These are phyloP conservation scores for Fusarium torulosum DNA, from an alignment of 2,329 filamentous ascomycete genomes.

Conservation along the genomic window DNA sequence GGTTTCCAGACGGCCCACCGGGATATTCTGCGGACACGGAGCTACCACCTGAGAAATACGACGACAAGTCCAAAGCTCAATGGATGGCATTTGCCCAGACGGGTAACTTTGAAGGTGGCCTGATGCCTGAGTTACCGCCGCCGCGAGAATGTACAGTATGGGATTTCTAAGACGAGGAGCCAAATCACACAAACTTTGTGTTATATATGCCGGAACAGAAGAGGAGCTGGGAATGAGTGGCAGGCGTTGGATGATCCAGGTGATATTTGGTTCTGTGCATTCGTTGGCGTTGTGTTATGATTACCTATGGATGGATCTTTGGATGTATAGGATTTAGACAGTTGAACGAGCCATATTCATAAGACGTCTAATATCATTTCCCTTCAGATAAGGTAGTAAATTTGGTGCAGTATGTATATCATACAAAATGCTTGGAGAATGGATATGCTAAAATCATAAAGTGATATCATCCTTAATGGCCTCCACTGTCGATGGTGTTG, in stretches of 20 bases:
- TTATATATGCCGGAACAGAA: slow-evolving; percentile 72
- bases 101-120: slow-evolving; percentile 75
- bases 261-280: slow-evolving; percentile 32
- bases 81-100: slow-evolving; percentile 75
- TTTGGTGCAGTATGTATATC: neutral
- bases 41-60: slow-evolving; percentile 67
- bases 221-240: slow-evolving; percentile 18
- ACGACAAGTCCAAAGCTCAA: slow-evolving; percentile 69
- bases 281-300: slow-evolving; percentile 34
- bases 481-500: neutral
- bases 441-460: neutral
- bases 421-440: too few relatives aligned
- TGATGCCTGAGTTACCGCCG: slow-evolving; percentile 83
- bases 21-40: slow-evolving; percentile 73
- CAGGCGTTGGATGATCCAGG: slow-evolving; percentile 38
- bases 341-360: slow-evolving; percentile 1
- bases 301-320: slow-evolving; percentile 5
- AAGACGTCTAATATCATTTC: neutral
- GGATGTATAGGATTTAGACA: slow-evolving; percentile 30
- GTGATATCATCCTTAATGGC: slow-evolving; percentile 4
- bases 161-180: slow-evolving; percentile 69
- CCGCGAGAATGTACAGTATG: slow-evolving; percentile 80
- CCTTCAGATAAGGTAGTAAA: neutral
- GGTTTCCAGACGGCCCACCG: slow-evolving; percentile 79
- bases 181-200: slow-evolving; percentile 54